A percentile compares a stretch with the other conserved stretches of the same genome.
These are phyloP conservation scores for Chenopodium album DNA, from an alignment of 148 eudicot genomes.

Conservation along the genomic window DNA sequence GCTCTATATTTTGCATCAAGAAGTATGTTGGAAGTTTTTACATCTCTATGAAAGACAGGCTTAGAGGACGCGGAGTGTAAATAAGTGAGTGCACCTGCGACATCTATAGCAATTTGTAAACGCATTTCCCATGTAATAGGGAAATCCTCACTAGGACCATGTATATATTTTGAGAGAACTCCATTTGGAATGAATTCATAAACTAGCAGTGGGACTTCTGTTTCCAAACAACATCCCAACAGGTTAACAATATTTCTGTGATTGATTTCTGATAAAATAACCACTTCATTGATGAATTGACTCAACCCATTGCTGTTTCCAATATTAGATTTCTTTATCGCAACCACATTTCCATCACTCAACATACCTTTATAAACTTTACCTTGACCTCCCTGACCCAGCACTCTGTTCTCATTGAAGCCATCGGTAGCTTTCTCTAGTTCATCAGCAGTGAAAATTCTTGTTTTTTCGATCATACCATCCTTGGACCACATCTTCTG, in stretches of 20 bases:
- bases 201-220: slow-evolving; percentile 32
- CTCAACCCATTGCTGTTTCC: neutral
- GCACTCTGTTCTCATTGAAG: slow-evolving; percentile 24
- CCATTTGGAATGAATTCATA: slow-evolving; percentile 34
- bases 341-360: slow-evolving; percentile 36
- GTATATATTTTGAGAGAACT: slow-evolving; percentile 20
- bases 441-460: slow-evolving; percentile 24
- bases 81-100: slow-evolving; percentile 32
- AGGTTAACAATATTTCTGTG: slow-evolving; percentile 33
- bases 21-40: slow-evolving; percentile 32
- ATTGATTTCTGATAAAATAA: slow-evolving; percentile 28
- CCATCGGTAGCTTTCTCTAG: slow-evolving; percentile 29
- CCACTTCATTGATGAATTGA: slow-evolving; percentile 34
- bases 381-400: slow-evolving; percentile 42
- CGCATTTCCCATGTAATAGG: slow-evolving; percentile 32
- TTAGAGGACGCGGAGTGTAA: slow-evolving; percentile 29
- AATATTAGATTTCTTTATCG: slow-evolving; percentile 29
- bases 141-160: slow-evolving; percentile 25
- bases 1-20: slow-evolving; percentile 31
- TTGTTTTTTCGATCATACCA: slow-evolving; percentile 4
- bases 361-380: slow-evolving; percentile 38
- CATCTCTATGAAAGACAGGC: slow-evolving; percentile 30
- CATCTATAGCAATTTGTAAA: slow-evolving; percentile 30
- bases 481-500: slow-evolving; percentile 27
- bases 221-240: slow-evolving; percentile 36